phyloP scores from a whole-genome alignment of 192 early-diverging fungal species.

The Podila epigama region DNA sequence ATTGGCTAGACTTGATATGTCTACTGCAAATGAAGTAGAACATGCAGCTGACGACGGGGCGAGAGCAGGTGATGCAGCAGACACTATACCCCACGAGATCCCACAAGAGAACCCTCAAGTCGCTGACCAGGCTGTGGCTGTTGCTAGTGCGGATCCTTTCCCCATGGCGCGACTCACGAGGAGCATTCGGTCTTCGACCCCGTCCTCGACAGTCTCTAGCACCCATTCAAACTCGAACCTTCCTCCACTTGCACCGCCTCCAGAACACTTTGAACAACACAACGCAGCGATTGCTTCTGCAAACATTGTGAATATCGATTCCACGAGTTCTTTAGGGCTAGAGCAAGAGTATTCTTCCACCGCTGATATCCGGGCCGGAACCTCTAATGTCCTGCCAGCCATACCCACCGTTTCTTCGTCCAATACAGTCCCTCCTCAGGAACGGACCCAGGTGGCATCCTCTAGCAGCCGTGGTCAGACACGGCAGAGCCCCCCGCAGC shows the following conservation, averaged over 20 bases:
- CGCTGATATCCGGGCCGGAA: neutral
- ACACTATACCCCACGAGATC: constrained; percentile 21
- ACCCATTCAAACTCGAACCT: neutral
- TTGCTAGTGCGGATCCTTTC: constrained; percentile 14
- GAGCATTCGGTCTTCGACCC: constrained; percentile 2
- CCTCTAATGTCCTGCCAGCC: too few species aligned
- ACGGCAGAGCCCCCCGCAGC: neutral
- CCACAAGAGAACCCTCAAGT: neutral
- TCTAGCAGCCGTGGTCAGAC: neutral
- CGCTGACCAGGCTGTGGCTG: constrained; percentile 21
- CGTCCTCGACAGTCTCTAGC: neutral
- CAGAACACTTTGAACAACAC: neutral
- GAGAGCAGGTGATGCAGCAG: neutral
- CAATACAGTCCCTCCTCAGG: neutral
- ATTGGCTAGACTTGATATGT: too few species aligned
- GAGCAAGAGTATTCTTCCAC: neutral
- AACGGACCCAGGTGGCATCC: neutral
- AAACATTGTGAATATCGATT: neutral
- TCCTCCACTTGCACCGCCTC: neutral
- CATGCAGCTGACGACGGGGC: neutral
- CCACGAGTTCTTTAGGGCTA: neutral
- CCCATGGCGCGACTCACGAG: constrained; percentile 34
- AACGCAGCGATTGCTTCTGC: neutral
- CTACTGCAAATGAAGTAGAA: neutral
- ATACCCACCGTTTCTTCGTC: neutral